These are phyloP conservation scores for Cardamine occulta DNA, from an alignment of 345 rosid species.

Conservation along the genomic window DNA sequence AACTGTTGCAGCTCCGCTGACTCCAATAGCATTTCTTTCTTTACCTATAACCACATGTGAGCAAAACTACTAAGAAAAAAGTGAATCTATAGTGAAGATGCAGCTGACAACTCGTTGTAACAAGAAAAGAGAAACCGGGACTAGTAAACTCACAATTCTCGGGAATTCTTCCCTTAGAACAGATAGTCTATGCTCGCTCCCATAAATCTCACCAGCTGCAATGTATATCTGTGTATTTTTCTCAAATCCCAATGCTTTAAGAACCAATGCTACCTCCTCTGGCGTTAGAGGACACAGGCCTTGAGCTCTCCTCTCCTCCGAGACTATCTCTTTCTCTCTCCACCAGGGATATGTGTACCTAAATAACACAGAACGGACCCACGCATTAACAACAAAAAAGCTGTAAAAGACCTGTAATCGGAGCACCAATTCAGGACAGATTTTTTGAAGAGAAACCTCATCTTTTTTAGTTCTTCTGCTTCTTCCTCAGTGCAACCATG, in stretches of 20 bases:
- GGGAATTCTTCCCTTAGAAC: conserved; percentile 85
- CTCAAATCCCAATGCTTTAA: conserved; percentile 77
- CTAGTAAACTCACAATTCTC: conserved; percentile 66
- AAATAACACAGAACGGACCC: conserved; percentile 28
- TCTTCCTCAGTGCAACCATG: conserved; percentile 88
- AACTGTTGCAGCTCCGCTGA: conserved; percentile 72
- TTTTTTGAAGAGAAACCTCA: conserved; percentile 59
- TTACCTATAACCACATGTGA: conserved; percentile 62
- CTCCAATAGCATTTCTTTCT: conserved; percentile 84
- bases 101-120: not conserved
- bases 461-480: conserved; percentile 83
- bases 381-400: conserved; percentile 5
- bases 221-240: conserved; percentile 82
- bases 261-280: conserved; percentile 77
- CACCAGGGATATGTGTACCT: conserved; percentile 99
- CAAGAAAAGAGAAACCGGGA: not conserved
- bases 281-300: conserved; percentile 97
- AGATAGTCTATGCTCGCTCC: conserved; percentile 77
- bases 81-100: not conserved
- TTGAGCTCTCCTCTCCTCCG: conserved; percentile 77
- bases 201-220: conserved; percentile 97
- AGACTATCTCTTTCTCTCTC: conserved; percentile 95
- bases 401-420: not conserved
- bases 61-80: conserved; percentile 33
- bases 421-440: conserved; percentile 3